Evolutionary conservation across 78 protist genomes (phyloP), one percentile per base, ranked within the genome.

Genomic region (Isochrysis galbana): DNA sequence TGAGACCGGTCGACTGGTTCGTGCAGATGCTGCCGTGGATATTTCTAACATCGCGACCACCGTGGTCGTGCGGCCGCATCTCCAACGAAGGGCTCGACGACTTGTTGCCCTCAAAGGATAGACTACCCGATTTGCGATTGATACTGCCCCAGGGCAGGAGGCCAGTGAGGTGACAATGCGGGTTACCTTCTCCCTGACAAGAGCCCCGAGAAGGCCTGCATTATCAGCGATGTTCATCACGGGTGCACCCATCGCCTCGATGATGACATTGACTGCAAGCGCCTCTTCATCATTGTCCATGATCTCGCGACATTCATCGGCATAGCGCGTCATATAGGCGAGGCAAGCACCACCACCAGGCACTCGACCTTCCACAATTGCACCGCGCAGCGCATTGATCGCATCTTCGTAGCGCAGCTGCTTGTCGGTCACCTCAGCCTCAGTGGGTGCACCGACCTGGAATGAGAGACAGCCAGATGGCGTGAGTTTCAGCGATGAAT

Each of bases 391-490:
- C 42, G 92, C 77, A 55, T 89, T 89, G 46, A 89, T 5, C 32
- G 92, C 78, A 55, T 89, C 92, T 55, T 89, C 92, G 92, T 46
- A 77, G 36, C 92, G 51, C 32, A 77, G 89, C 67, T 41, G 26
- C 67, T 89, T 69, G 42, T 72, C 82, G 32, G 21, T 21, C 5
- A 89, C 4, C 67, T 72, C 92, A 19, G 84, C 21, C 84, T 89
- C 92, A 1, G 92, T 77, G 36, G 36, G 29, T n/a, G 84, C 91
- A 21, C 91, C 91, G 1, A 87, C 91, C 78, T 87, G 83, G 44
- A n/a, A n/a, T n/a, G n/a, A n/a, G n/a, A n/a, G n/a, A n/a, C n/a
- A 10, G 5, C 17, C 14, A 2, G 39, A 67, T n/a, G 77, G n/a
- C 39, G 67, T 54, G 67, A 11, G 67, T 11, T 54, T 19, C n/a